These are phyloP conservation scores for Pythium aristosporum DNA, from an alignment of 352 stramenopile genomes.

Conservation along the genomic window DNA sequence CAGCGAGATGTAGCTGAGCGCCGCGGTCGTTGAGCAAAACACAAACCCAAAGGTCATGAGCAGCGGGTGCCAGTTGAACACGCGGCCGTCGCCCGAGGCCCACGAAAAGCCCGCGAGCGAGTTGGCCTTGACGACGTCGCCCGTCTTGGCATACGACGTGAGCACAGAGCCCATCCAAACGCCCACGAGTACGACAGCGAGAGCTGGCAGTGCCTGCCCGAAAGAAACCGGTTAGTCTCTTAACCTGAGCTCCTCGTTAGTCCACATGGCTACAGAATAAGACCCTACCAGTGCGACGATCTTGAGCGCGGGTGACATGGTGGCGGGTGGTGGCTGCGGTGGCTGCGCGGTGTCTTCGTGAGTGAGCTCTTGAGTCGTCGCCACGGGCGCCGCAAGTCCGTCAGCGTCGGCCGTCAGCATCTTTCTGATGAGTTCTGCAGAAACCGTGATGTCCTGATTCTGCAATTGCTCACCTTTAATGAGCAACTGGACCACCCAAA, in stretches of 20 bases:
- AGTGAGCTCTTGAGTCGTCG: slow-evolving; percentile 8
- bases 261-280: slow-evolving; percentile 18
- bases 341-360: slow-evolving; percentile 9
- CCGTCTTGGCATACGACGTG: slow-evolving; percentile 50
- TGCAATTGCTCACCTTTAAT: slow-evolving; percentile 16
- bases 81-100: slow-evolving; percentile 46
- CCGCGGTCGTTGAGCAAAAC: slow-evolving; percentile 70
- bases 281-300: slow-evolving; percentile 20
- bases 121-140: slow-evolving; percentile 41
- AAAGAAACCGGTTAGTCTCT: neutral
- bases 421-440: slow-evolving; percentile 1
- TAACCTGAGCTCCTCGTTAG: slow-evolving; percentile 23
- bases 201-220: slow-evolving; percentile 45
- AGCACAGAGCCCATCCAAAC: slow-evolving; percentile 76
- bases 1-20: slow-evolving; percentile 64
- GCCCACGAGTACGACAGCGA: slow-evolving; percentile 64
- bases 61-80: slow-evolving; percentile 89
- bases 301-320: slow-evolving; percentile 16
- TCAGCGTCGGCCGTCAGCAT: neutral
- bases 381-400: neutral
- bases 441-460: slow-evolving; percentile 13
- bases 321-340: no score
- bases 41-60: slow-evolving; percentile 86
- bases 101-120: slow-evolving; percentile 72
- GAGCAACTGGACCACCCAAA: slow-evolving; percentile 23